These are phyloP conservation scores for Hyphopichia homilentoma DNA, from an alignment of 805 yeast species.

Conservation along the genomic window DNA sequence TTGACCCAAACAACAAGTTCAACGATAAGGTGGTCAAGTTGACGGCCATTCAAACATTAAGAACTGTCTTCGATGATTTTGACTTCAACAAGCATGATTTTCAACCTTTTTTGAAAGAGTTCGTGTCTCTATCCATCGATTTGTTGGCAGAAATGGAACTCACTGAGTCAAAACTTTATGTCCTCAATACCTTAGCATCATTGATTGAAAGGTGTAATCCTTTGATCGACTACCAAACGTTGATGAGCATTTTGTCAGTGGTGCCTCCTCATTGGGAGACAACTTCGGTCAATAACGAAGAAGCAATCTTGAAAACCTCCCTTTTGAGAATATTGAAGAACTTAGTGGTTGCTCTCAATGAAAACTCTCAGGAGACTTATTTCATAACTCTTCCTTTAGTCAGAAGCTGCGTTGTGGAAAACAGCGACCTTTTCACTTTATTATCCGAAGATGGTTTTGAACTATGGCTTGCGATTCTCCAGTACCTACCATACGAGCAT, in stretches of 20 bases:
- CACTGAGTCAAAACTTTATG: constrained; percentile 74
- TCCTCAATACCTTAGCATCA: constrained; percentile 64
- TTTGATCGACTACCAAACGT: constrained; percentile 46
- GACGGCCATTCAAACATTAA: constrained; percentile 67
- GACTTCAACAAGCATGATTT: constrained; percentile 71
- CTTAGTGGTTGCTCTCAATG: constrained; percentile 53
- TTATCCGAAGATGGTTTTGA: constrained; percentile 85
- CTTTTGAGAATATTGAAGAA: constrained; percentile 53
- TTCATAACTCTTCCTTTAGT: constrained; percentile 64
- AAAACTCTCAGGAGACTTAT: constrained; percentile 46
- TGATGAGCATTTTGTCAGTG: constrained; percentile 47
- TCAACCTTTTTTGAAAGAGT: constrained; percentile 56
- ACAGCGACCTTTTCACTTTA: constrained; percentile 41
- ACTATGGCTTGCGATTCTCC: constrained; percentile 70
- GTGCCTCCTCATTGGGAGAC: constrained; percentile 83
- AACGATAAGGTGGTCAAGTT: constrained; percentile 80
- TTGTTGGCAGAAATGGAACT: constrained; percentile 49
- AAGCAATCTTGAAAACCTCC: constrained; percentile 37
- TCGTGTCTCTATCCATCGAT: constrained; percentile 46
- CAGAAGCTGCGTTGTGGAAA: constrained; percentile 54
- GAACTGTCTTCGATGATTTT: constrained; percentile 78
- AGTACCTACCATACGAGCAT: constrained; percentile 50
- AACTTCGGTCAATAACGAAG: constrained; percentile 32
- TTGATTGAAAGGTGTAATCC: constrained; percentile 66
- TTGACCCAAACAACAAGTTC: constrained; percentile 40